A percentile compares a stretch with the other conserved stretches of the same genome.
Conservation (phyloP, 768 basidiomycete genomes). For the Porpolomopsis calyptriformis region DNA sequence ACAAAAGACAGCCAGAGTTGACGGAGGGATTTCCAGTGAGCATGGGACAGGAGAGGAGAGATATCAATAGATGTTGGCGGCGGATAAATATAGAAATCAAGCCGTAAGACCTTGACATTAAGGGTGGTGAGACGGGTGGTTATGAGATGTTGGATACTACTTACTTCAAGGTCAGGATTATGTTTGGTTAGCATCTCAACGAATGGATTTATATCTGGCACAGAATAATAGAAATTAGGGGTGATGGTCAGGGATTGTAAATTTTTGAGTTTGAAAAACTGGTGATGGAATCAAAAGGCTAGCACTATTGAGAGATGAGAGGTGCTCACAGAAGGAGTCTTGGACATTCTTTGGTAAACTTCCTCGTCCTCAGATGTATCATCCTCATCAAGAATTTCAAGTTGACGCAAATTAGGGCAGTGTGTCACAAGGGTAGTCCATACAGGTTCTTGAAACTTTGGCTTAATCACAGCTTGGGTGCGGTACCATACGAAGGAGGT, state of each 20-base stretch:
- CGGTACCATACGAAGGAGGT: background rate
- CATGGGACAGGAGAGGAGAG: background rate
- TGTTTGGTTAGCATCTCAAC: background rate
- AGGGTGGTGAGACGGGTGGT: background rate
- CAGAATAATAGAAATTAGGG: background rate
- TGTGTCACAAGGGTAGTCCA: background rate
- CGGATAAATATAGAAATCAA: background rate
- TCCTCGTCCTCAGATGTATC: no score
- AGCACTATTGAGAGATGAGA: no score
- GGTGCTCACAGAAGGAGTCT: background rate
- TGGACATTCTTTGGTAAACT: background rate
- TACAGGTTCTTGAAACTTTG: background rate
- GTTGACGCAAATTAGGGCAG: background rate
- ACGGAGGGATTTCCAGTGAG: background rate
- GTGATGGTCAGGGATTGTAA: background rate
- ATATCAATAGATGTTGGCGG: no score
- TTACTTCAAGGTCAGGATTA: background rate
- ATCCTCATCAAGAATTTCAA: background rate
- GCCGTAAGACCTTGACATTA: no score
- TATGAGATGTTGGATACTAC: background rate
- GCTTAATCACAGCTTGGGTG: background rate
- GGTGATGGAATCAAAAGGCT: no score
- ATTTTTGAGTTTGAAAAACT: background rate
- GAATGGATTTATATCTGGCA: background rate
- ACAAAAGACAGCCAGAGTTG: background rate